Percentiles rank a stretch among this genome's conserved stretches.
Evolutionary conservation across 306 rosid species (phyloP).

Genomic region (Cucurbita pepo): DNA sequence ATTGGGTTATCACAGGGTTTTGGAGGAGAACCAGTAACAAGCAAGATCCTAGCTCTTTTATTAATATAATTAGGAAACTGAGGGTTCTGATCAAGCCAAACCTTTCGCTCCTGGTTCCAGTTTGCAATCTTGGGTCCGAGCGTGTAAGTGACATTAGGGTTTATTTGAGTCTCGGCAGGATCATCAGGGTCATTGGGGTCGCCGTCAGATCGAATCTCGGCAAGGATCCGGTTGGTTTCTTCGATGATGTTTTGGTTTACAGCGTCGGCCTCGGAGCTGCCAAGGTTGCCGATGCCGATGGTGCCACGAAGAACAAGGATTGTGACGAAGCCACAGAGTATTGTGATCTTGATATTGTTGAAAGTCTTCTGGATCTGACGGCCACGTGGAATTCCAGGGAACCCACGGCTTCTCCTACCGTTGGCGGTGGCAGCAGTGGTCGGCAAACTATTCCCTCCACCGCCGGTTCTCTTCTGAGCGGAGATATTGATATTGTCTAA

Average conservation of each 20-base stretch:
- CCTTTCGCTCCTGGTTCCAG: conserved; percentile 53
- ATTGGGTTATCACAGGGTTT: conserved; percentile 93
- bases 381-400: conserved; percentile 40
- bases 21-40: conserved; percentile 87
- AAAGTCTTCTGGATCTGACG: conserved; percentile 84
- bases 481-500: conserved; percentile 27
- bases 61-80: conserved; percentile 44
- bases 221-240: conserved; percentile 84
- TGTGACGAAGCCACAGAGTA: conserved; percentile 92
- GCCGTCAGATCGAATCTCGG: conserved; percentile 89
- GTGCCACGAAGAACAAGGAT: conserved; percentile 97
- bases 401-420: conserved; percentile 10
- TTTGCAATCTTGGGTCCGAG: conserved; percentile 64
- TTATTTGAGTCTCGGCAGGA: conserved; percentile 21
- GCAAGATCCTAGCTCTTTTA: conserved; percentile 71
- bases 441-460: conserved; percentile 20
- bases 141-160: conserved; percentile 51
- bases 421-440: conserved; percentile 18
- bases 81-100: conserved; percentile 55
- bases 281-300: conserved; percentile 66
- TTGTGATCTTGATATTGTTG: conserved; percentile 83
- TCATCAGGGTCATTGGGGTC: conserved; percentile 58
- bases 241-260: conserved; percentile 50
- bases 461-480: conserved; percentile 33
- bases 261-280: conserved; percentile 55